These are phyloP conservation scores for Termitomyces bulborhizus DNA, from an alignment of 768 basidiomycete species.

Conservation along the genomic window DNA sequence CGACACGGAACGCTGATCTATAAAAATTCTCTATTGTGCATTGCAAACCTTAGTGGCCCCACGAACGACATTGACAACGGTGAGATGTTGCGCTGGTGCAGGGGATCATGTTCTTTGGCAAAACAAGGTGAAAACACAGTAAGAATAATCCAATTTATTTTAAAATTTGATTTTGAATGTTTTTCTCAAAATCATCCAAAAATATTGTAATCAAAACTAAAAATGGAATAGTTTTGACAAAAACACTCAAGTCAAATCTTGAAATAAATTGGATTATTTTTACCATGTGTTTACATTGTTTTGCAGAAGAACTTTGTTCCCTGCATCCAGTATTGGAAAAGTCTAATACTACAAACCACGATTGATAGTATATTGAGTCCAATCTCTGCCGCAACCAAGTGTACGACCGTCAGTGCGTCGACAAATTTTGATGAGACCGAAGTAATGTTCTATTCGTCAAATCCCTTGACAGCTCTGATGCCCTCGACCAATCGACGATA, in stretches of 20 bases:
- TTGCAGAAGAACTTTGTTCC: too few relatives aligned
- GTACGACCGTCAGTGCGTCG: neutral
- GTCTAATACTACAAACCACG: neutral
- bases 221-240: too few relatives aligned
- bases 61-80: neutral
- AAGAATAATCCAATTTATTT: too few relatives aligned
- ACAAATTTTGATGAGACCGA: neutral
- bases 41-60: neutral
- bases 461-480: conserved; percentile 54
- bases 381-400: neutral
- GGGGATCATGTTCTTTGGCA: too few relatives aligned
- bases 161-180: too few relatives aligned
- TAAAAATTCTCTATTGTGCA: neutral
- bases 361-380: neutral
- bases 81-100: neutral
- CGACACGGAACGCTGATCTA: conserved; percentile 7
- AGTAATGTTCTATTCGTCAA: conserved; percentile 28
- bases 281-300: too few relatives aligned
- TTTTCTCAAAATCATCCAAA: too few relatives aligned
- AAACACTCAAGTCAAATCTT: too few relatives aligned
- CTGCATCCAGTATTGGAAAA: neutral
- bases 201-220: too few relatives aligned
- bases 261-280: too few relatives aligned
- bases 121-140: too few relatives aligned
- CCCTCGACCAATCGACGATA: conserved; percentile 76